Conservation (phyloP, 805 yeast genomes). For the Candida sanyiensis region DNA sequence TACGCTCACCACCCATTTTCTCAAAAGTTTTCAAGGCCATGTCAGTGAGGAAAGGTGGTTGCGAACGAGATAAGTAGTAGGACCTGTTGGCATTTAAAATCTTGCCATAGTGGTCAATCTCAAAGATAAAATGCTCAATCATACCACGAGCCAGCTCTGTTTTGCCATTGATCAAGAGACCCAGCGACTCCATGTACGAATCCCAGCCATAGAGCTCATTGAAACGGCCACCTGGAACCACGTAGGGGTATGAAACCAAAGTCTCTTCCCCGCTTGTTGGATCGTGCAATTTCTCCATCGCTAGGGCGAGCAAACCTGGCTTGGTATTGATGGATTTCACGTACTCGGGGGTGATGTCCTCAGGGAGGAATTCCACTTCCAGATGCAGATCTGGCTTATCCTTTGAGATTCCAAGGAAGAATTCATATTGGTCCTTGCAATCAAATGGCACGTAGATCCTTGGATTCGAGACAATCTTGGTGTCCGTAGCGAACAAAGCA, state of each 20-base stretch:
- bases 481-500: constrained; percentile 66
- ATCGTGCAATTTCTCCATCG: constrained; percentile 50
- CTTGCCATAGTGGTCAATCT: constrained; percentile 85
- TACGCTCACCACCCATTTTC: constrained; percentile 44
- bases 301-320: constrained; percentile 85
- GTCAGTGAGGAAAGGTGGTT: constrained; percentile 95
- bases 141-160: constrained; percentile 77
- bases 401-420: constrained; percentile 49
- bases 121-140: constrained; percentile 89
- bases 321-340: constrained; percentile 69
- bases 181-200: constrained; percentile 86
- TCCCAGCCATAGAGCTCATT: constrained; percentile 99
- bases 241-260: constrained; percentile 71
- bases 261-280: constrained; percentile 45
- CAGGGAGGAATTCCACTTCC: constrained; percentile 74
- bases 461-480: constrained; percentile 68
- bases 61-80: constrained; percentile 86
- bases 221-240: constrained; percentile 96
- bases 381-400: constrained; percentile 51
- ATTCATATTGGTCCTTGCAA: constrained; percentile 68
- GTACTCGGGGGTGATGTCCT: constrained; percentile 66
- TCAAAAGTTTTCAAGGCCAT: constrained; percentile 71
- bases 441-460: constrained; percentile 72
- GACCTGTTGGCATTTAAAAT: constrained; percentile 91
- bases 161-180: constrained; percentile 62